A percentile compares a stretch with the other conserved stretches of the same genome.
phyloP scores from a whole-genome alignment of 805 yeast species.

The Ogataea zsoltii region DNA sequence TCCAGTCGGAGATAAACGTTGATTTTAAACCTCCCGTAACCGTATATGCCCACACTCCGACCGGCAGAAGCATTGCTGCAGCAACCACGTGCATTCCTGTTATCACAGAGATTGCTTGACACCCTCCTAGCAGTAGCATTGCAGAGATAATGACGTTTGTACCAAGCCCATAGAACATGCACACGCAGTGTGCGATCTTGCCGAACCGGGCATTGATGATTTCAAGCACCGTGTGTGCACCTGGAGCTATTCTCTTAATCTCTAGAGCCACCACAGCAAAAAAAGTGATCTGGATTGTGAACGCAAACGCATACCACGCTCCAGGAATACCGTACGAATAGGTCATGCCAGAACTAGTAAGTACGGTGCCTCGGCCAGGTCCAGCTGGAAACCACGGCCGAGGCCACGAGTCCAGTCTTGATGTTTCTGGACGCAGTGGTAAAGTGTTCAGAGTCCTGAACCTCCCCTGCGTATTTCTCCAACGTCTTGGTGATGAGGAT shows the following conservation, averaged over 20 bases:
- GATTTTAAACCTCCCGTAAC: conserved; percentile 52
- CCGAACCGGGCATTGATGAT: conserved; percentile 40
- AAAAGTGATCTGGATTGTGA: conserved; percentile 39
- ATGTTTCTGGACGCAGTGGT: conserved; percentile 46
- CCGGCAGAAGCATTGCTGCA: conserved; percentile 44
- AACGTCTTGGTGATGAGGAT: conserved; percentile 38
- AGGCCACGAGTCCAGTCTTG: conserved; percentile 43
- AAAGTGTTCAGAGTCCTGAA: conserved; percentile 45
- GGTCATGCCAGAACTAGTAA: conserved; percentile 27
- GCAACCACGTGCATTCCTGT: conserved; percentile 50
- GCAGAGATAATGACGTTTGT: conserved; percentile 41
- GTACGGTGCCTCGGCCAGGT: conserved; percentile 33
- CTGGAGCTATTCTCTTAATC: conserved; percentile 43
- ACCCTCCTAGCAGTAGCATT: conserved; percentile 44
- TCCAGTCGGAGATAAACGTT: conserved; percentile 53
- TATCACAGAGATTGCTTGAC: conserved; percentile 40
- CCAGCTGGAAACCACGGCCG: conserved; percentile 46
- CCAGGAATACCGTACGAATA: conserved; percentile 25
- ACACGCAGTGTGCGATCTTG: conserved; percentile 36
- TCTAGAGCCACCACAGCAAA: conserved; percentile 41
- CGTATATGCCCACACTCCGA: conserved; percentile 50
- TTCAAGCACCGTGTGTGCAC: conserved; percentile 43
- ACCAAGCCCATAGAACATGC: conserved; percentile 38
- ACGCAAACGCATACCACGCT: conserved; percentile 32
- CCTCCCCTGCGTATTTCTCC: conserved; percentile 38